A percentile compares a stretch with the other conserved stretches of the same genome.
phyloP scores from a whole-genome alignment of 306 rosid species.

The Gleditsia sinensis region DNA sequence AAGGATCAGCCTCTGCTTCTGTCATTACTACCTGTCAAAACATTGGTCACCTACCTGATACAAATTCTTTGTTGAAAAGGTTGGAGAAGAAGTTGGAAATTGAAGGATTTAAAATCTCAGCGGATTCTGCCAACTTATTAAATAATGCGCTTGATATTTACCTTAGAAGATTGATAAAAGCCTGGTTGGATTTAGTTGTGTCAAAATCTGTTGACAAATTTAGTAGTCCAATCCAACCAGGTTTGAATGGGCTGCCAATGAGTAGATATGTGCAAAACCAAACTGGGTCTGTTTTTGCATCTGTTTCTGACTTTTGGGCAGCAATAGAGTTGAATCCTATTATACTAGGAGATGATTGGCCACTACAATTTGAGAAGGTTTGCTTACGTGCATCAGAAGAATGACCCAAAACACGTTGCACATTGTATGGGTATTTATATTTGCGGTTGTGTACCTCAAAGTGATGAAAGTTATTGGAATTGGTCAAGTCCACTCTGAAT shows the following conservation, averaged over 20 bases:
- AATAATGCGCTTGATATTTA: conserved; percentile 61
- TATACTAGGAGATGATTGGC: conserved; percentile 68
- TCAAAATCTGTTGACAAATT: conserved; percentile 40
- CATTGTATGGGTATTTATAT: conserved; percentile 29
- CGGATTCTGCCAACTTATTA: conserved; percentile 53
- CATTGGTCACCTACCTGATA: conserved; percentile 55
- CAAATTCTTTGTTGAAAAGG: conserved; percentile 51
- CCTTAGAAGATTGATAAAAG: conserved; percentile 73
- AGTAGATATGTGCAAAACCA: conserved; percentile 41
- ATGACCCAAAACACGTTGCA: conserved; percentile 32
- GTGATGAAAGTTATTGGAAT: conserved; percentile 30
- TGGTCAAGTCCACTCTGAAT: conserved; percentile 31
- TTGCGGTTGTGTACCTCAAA: conserved; percentile 28
- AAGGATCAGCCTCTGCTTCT: conserved; percentile 25
- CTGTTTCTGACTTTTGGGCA: conserved; percentile 56
- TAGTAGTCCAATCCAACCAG: conserved; percentile 33
- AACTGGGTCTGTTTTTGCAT: conserved; percentile 38
- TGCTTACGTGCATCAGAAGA: conserved; percentile 45
- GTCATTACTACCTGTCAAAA: conserved; percentile 47
- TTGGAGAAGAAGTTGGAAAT: conserved; percentile 52
- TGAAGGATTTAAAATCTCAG: conserved; percentile 55
- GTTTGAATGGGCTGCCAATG: conserved; percentile 34
- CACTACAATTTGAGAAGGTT: conserved; percentile 55
- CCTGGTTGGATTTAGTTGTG: conserved; percentile 56
- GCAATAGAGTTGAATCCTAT: conserved; percentile 64